These are phyloP conservation scores for Leccinum brunneo-olivaceum DNA, from an alignment of 1,284 basidiomycete species.

Conservation along the genomic window DNA sequence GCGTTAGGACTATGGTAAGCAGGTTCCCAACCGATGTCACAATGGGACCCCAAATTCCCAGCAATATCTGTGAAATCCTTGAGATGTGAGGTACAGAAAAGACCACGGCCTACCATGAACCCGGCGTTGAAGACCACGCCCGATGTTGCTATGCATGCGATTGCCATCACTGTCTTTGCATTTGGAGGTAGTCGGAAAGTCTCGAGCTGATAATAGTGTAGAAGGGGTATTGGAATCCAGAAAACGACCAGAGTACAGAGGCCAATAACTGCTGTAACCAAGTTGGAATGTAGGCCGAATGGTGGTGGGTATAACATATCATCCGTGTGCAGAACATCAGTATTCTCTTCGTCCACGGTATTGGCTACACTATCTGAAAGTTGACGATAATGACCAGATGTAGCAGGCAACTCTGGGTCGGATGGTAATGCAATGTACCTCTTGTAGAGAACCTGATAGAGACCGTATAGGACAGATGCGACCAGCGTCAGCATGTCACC, in stretches of 20 bases:
- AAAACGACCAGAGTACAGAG: conserved; percentile 55
- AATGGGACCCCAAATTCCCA: conserved; percentile 80
- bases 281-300: conserved; percentile 74
- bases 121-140: conserved; percentile 72
- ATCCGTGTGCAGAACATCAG: conserved; percentile 10
- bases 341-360: conserved; percentile 15
- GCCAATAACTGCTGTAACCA: conserved; percentile 65
- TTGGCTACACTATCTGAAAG: conserved; percentile 34
- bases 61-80: conserved; percentile 48
- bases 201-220: conserved; percentile 56
- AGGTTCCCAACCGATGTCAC: conserved; percentile 79
- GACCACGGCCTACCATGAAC: conserved; percentile 53
- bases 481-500: conserved; percentile 68
- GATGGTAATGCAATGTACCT: conserved; percentile 61
- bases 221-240: conserved; percentile 68
- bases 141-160: conserved; percentile 56
- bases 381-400: conserved; percentile 37
- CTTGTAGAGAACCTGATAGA: conserved; percentile 82
- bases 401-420: conserved; percentile 43
- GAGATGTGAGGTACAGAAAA: conserved; percentile 4
- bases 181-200: conserved; percentile 53
- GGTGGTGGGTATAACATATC: conserved; percentile 51
- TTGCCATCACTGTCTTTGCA: conserved; percentile 36
- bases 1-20: conserved; percentile 77
- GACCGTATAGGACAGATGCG: conserved; percentile 57